Evolutionary conservation across 441 rosid species (phyloP).

Genomic region (Gossypium trilobum): DNA sequence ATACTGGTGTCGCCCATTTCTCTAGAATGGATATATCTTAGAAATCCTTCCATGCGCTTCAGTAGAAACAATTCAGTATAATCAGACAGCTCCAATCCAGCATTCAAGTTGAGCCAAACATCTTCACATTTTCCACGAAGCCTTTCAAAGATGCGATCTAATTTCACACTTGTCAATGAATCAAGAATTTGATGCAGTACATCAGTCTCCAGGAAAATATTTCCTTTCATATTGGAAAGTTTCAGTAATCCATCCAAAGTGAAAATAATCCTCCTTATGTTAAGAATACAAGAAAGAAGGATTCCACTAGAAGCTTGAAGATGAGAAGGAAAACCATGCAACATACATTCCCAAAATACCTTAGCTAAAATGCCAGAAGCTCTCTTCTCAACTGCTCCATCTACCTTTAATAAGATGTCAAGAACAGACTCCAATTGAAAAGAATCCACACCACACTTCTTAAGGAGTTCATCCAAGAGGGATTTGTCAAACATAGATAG

Average conservation of each 20-base stretch:
- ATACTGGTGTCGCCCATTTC: constrained; percentile 44
- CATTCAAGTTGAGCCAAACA: constrained; percentile 46
- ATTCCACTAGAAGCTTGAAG: constrained; percentile 53
- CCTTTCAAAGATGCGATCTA: constrained; percentile 65
- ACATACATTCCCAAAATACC: constrained; percentile 75
- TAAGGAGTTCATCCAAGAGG: constrained; percentile 58
- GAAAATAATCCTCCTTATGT: constrained; percentile 58
- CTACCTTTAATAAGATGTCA: constrained; percentile 49
- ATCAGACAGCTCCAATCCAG: constrained; percentile 48
- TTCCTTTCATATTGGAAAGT: constrained; percentile 37
- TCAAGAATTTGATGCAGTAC: constrained; percentile 48
- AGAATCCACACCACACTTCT: constrained; percentile 50
- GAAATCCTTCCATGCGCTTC: constrained; percentile 79
- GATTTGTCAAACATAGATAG: constrained; percentile 66
- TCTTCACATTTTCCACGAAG: constrained; percentile 68
- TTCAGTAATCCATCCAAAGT: constrained; percentile 55
- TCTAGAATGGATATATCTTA: constrained; percentile 50
- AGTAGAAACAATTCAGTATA: constrained; percentile 55
- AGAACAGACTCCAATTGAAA: constrained; percentile 52
- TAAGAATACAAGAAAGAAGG: constrained; percentile 68
- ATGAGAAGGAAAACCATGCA: constrained; percentile 89
- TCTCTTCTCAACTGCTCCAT: constrained; percentile 54
- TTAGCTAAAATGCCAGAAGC: constrained; percentile 53
- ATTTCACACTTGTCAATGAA: constrained; percentile 65
- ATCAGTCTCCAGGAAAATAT: constrained; percentile 39